A percentile compares a stretch with the other conserved stretches of the same genome.
These are phyloP conservation scores for Talaromyces ruber DNA, from an alignment of 495 filamentous ascomycete species.

Conservation along the genomic window DNA sequence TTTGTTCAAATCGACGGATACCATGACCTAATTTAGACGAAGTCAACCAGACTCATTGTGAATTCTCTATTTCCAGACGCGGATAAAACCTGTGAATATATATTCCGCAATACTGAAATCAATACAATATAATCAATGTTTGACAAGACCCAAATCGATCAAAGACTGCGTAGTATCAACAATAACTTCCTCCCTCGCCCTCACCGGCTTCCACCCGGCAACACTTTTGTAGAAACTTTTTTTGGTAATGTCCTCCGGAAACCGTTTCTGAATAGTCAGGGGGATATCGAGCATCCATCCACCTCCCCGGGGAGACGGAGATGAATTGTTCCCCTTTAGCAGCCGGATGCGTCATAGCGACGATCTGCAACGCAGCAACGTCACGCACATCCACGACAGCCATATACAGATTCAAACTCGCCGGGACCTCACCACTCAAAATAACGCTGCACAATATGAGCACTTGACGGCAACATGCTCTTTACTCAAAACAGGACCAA, in stretches of 20 bases:
- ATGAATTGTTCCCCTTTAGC: neutral
- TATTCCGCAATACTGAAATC: too few relatives aligned
- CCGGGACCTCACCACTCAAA: neutral
- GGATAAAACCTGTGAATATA: too few relatives aligned
- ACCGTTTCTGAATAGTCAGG: neutral
- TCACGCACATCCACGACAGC: neutral
- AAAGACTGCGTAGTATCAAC: neutral
- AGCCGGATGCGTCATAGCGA: neutral
- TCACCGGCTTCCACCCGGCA: neutral
- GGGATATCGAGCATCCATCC: neutral
- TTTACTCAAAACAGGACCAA: neutral
- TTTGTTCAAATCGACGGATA: too few relatives aligned
- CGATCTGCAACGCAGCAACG: neutral
- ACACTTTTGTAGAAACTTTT: neutral
- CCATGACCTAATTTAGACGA: too few relatives aligned
- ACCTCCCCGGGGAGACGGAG: neutral
- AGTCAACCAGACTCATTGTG: too few relatives aligned
- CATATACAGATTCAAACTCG: neutral
- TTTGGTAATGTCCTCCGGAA: neutral
- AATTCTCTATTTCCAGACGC: too few relatives aligned
- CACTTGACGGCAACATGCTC: neutral
- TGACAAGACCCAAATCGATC: neutral
- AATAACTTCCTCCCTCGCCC: neutral
- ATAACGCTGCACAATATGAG: neutral
- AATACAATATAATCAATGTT: neutral